phyloP scores from a whole-genome alignment of 2,329 filamentous ascomycete genomes.

The Microdochium trichocladiopsis region DNA sequence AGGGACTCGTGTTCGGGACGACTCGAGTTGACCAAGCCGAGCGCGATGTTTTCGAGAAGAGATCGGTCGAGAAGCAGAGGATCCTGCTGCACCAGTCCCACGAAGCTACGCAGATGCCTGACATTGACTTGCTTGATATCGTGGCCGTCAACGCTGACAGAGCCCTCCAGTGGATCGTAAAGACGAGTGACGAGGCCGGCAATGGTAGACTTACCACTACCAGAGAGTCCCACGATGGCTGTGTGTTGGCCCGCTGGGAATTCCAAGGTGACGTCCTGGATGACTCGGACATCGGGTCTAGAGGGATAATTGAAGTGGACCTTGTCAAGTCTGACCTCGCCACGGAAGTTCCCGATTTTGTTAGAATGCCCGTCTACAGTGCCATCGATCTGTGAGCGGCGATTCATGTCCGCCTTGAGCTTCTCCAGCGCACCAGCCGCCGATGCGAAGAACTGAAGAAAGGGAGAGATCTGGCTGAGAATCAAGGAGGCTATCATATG shows the following conservation, averaged over 20 bases:
- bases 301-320: constrained; percentile 30
- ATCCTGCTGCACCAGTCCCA: constrained; percentile 25
- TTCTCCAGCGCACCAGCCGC: constrained; percentile 48
- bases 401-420: constrained; percentile 46
- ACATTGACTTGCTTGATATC: constrained; percentile 41
- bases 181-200: constrained; percentile 48
- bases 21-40: constrained; percentile 24
- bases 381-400: constrained; percentile 34
- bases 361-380: constrained; percentile 33
- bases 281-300: constrained; percentile 23
- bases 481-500: constrained; percentile 44
- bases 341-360: constrained; percentile 36
- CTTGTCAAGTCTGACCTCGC: constrained; percentile 26
- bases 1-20: constrained; percentile 24
- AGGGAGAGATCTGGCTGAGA: constrained; percentile 52
- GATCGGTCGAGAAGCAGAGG: constrained; percentile 23
- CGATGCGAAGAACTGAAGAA: constrained; percentile 50
- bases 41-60: constrained; percentile 29
- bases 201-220: constrained; percentile 41
- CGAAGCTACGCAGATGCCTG: constrained; percentile 18
- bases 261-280: constrained; percentile 23
- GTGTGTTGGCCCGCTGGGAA: constrained; percentile 30
- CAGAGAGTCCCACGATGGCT: constrained; percentile 42
- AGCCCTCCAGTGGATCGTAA: constrained; percentile 46
- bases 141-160: constrained; percentile 38